Evolutionary conservation across 2,329 filamentous ascomycete species (phyloP).

Genomic region (Thielaviopsis euricoi): DNA sequence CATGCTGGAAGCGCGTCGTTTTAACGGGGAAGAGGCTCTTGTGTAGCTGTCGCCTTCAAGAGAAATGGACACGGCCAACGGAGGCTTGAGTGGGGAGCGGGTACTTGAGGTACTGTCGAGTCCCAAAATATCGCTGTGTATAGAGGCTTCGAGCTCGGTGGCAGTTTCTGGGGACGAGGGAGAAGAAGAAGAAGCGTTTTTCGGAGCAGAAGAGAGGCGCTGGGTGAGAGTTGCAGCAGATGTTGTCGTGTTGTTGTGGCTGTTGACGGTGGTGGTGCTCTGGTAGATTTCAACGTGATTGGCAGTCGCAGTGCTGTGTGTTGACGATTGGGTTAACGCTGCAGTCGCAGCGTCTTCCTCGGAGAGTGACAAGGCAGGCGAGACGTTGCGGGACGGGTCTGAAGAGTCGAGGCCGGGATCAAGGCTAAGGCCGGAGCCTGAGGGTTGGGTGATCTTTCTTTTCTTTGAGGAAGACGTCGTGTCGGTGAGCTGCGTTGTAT

Average conservation of each 20-base stretch:
- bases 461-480: conserved; percentile 61
- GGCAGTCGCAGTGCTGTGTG: background rate
- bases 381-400: conserved; percentile 20
- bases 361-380: conserved; percentile 23
- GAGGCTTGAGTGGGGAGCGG: conserved; percentile 33
- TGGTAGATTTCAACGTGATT: background rate
- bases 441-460: conserved; percentile 43
- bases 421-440: conserved; percentile 12
- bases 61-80: conserved; percentile 41
- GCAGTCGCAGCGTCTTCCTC: conserved; percentile 18
- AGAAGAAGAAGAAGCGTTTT: conserved; percentile 37
- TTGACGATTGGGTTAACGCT: conserved; percentile 7
- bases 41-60: conserved; percentile 40
- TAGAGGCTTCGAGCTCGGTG: conserved; percentile 38
- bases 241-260: conserved; percentile 25
- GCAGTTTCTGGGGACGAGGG: conserved; percentile 40
- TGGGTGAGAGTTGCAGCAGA: conserved; percentile 28
- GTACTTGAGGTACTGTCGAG: background rate
- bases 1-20: conserved; percentile 47
- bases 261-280: conserved; percentile 14
- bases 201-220: conserved; percentile 22
- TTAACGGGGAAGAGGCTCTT: conserved; percentile 47
- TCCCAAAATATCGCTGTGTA: conserved; percentile 30
- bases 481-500: conserved; percentile 44
- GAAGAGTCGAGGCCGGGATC: conserved; percentile 22